Conservation (phyloP, 305 asterid species). For the Fraxinus velutina region DNA sequence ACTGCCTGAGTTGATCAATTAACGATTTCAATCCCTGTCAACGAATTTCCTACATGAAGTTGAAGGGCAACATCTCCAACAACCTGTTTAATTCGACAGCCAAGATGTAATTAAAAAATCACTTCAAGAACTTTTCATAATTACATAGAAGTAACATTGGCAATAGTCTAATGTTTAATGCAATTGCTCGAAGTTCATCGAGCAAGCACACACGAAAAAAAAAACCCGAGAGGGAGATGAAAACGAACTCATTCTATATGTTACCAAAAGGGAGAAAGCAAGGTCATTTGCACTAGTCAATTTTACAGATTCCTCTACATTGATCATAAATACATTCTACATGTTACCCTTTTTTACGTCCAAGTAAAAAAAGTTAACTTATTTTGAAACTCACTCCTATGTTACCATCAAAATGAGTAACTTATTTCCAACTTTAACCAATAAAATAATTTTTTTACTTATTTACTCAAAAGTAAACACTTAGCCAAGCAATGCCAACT, state of each 20-base stretch:
- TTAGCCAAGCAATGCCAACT: not conserved
- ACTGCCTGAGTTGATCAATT: conserved; percentile 42
- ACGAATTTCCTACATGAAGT: conserved; percentile 49
- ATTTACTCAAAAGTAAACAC: not conserved
- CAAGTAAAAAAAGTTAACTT: not conserved
- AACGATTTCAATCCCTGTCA: conserved; percentile 65
- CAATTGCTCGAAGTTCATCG: not conserved
- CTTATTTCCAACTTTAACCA: not conserved
- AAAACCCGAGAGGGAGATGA: not conserved
- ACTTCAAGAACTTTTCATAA: not conserved
- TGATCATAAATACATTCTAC: not conserved
- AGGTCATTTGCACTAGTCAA: not conserved
- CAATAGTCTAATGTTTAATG: not conserved
- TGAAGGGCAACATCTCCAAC: conserved; percentile 84
- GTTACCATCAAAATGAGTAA: not conserved
- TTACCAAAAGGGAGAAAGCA: not conserved
- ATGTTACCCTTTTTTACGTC: not conserved
- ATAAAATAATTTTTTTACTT: not conserved
- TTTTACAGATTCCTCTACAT: not conserved
- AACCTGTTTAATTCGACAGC: conserved; percentile 41
- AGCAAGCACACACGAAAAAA: not conserved
- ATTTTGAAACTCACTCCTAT: not conserved
- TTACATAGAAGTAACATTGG: not conserved
- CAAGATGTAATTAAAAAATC: not conserved
- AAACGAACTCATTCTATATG: not conserved